Percentiles rank a stretch among this genome's conserved stretches.
Conservation (phyloP, 805 yeast species). For the Pichia gijzeniarum region DNA sequence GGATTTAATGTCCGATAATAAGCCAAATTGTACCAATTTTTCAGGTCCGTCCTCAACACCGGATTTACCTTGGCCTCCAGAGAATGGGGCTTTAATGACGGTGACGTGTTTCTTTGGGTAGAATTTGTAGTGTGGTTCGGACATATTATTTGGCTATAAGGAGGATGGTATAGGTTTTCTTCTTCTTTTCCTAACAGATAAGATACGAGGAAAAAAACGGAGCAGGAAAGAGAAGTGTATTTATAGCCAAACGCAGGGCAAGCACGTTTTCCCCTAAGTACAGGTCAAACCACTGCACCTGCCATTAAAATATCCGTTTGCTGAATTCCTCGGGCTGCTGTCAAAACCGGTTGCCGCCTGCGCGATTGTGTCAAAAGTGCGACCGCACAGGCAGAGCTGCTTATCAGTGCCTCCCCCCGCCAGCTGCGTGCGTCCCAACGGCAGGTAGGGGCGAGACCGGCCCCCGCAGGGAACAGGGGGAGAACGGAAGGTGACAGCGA, state of each 20-base stretch:
- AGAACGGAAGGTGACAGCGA: too few species aligned
- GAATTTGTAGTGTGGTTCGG: constrained; percentile 39
- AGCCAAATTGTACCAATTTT: constrained; percentile 65
- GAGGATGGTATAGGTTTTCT: too few species aligned
- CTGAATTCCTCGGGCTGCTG: background rate
- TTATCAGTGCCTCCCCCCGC: too few species aligned
- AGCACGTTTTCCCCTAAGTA: constrained; percentile 4
- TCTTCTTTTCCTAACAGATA: too few species aligned
- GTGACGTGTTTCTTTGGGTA: constrained; percentile 51
- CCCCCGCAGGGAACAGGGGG: too few species aligned
- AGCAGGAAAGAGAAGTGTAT: background rate
- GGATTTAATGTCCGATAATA: constrained; percentile 51
- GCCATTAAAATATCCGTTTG: background rate
- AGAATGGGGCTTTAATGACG: constrained; percentile 85
- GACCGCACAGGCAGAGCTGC: too few species aligned
- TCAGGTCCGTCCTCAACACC: constrained; percentile 97
- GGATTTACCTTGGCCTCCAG: constrained; percentile 90
- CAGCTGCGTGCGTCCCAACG: too few species aligned
- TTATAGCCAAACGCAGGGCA: background rate
- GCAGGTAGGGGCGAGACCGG: too few species aligned
- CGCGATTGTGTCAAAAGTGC: too few species aligned
- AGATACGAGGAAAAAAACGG: background rate
- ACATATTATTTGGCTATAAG: constrained; percentile 1
- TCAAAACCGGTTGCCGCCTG: too few species aligned
- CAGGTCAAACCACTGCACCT: constrained; percentile 4